Base-by-base conservation (phyloP, 2,329 filamentous ascomycete genomes). In the Alternaria novae-zelandiae region DNA sequence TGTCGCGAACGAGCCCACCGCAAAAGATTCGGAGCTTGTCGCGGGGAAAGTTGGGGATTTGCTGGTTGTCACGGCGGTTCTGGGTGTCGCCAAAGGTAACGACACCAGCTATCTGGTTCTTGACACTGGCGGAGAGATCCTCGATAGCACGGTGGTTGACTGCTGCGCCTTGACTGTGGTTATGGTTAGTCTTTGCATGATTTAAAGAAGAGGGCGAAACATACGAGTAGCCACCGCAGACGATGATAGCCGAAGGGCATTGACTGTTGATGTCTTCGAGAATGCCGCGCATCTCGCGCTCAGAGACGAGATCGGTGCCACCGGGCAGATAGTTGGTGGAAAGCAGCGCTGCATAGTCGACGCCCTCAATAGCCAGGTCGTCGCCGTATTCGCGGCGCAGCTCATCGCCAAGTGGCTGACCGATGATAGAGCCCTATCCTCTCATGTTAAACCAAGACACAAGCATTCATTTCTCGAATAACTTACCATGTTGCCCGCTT, bases 121-220 rank as follows among this genome's bases (percentile, higher is more conserved):
- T 57, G 45, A 57, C 55, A 20, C 43, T 28, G 6, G 32, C 2
- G 13, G 55, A 57, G 2, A 57, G 55, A 17, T 57, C 55, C 45
- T 57, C 55, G n/a, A 57, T 57, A 17, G 55, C 55, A 8, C 55
- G 55, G 30, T 57, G 55, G 45, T 51, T 57, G 5, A 57, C 55
- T 6, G 55, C 55, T 17, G 55, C 55, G 6, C 55, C 55, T 43
- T 57, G 55, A 8, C 55, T 57, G 15, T 44, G 21, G 21, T 12
- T 8, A 20, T 57, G 15, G 1, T 57, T 51, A 51, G 55, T 51
- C 5, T 21, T 1, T 13, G 28, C 15, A 26, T n/a, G 20, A 11
- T 6, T 11, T 8, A 4, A 1, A 13, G 5, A 23, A 13, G n/a
- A 17, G 12, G 41, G 12, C 11, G 17, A 0, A 10, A 28, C 55